A percentile compares a stretch with the other conserved stretches of the same genome.
These are phyloP conservation scores for Pisolithus sp. DNA, from an alignment of 768 basidiomycete species.

Conservation along the genomic window DNA sequence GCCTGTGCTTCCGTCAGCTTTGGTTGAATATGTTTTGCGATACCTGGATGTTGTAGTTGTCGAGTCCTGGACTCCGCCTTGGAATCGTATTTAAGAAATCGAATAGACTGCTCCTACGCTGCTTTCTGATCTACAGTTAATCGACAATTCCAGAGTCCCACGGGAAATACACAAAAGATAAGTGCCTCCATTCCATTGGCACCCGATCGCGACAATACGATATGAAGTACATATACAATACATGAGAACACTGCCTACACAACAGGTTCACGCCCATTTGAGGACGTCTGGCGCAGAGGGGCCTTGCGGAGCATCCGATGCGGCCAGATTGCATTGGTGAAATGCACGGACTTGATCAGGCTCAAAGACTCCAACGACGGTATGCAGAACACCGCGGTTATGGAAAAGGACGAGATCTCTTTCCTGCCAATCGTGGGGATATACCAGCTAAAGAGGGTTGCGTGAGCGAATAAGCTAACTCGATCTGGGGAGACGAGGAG, in stretches of 20 bases:
- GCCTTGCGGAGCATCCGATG: conserved; percentile 42
- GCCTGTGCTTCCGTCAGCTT: conserved; percentile 9
- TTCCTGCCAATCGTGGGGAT: conserved; percentile 82
- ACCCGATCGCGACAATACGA: not conserved
- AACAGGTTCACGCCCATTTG: conserved; percentile 32
- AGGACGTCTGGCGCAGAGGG: conserved; percentile 40
- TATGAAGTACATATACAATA: not conserved
- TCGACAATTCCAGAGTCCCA: not conserved
- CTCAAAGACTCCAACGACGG: conserved; percentile 60
- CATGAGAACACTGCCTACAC: not conserved
- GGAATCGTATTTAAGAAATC: conserved; percentile 1
- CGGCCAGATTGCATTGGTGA: conserved; percentile 56
- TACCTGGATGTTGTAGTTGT: conserved; percentile 35
- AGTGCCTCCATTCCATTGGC: not conserved
- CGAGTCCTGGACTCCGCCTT: conserved; percentile 22
- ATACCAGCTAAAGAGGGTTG: conserved; percentile 50
- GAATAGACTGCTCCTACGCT: not conserved
- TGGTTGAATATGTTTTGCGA: conserved; percentile 29
- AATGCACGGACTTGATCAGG: conserved; percentile 43
- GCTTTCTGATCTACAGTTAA: not conserved
- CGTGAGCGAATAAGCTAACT: not conserved
- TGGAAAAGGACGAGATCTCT: conserved; percentile 65
- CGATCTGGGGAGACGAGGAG: not conserved
- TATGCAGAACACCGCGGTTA: conserved; percentile 63
- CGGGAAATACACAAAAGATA: not conserved